These are phyloP conservation scores for Globisporangium barbulae DNA, from an alignment of 352 stramenopile genomes.

Conservation along the genomic window DNA sequence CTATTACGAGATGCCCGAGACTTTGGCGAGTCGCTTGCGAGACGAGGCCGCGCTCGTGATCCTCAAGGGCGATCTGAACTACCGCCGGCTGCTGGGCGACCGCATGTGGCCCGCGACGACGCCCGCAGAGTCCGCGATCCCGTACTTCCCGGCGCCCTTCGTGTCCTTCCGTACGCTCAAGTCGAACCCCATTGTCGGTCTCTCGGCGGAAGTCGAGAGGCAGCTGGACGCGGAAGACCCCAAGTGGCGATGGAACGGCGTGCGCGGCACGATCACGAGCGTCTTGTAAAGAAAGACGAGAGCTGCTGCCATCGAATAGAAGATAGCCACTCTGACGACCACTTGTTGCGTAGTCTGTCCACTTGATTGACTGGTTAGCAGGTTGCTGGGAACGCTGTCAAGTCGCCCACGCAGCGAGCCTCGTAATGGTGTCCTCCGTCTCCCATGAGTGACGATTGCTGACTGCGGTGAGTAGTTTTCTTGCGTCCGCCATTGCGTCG, in stretches of 20 bases:
- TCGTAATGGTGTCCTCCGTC: not conserved
- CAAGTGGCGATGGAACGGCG: slow-evolving; percentile 66
- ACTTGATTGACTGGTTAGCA: not conserved
- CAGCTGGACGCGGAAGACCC: slow-evolving; percentile 48
- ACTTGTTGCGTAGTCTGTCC: too few relatives aligned
- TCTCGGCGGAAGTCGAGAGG: slow-evolving; percentile 36
- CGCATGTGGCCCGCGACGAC: slow-evolving; percentile 86
- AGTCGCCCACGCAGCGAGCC: not conserved
- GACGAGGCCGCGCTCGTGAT: slow-evolving; percentile 83
- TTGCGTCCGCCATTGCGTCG: not conserved
- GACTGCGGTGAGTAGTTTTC: not conserved
- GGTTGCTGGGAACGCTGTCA: not conserved
- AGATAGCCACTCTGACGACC: too few relatives aligned
- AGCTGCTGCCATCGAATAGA: not conserved
- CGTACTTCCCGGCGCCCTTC: slow-evolving; percentile 68
- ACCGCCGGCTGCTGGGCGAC: slow-evolving; percentile 93
- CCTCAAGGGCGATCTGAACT: slow-evolving; percentile 97
- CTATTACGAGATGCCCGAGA: slow-evolving; percentile 61
- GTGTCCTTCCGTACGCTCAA: slow-evolving; percentile 75
- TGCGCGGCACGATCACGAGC: slow-evolving; percentile 60
- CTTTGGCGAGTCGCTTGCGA: slow-evolving; percentile 28
- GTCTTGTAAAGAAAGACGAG: slow-evolving; percentile 23
- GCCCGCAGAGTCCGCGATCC: slow-evolving; percentile 78
- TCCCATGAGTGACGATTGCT: not conserved
- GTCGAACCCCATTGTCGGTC: slow-evolving; percentile 61